These are phyloP conservation scores for Themeda triandra DNA, from an alignment of 176 grass and related monocot genomes.

Conservation along the genomic window DNA sequence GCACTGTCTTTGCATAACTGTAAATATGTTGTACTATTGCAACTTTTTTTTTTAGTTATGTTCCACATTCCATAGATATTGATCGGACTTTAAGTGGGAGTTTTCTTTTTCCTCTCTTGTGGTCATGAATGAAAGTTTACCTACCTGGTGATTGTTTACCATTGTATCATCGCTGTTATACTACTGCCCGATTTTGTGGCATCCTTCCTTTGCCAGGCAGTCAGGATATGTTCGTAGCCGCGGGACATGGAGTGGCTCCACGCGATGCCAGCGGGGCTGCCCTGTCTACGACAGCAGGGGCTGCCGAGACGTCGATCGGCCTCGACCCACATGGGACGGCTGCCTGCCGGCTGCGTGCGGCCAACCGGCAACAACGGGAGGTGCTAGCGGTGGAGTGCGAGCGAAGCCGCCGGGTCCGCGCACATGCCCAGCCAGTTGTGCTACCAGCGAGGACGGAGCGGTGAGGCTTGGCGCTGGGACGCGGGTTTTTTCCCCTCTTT, in stretches of 20 bases:
- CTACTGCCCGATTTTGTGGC: neutral
- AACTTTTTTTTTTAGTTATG: neutral
- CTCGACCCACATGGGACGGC: too few species aligned
- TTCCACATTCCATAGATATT: neutral
- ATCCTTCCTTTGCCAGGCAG: neutral
- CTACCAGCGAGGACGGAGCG: too few species aligned
- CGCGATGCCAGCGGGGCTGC: neutral
- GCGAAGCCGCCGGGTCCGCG: too few species aligned
- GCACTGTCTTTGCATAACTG: conserved; percentile 14
- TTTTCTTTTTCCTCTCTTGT: neutral
- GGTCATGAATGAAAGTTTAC: neutral
- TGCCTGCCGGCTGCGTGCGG: too few species aligned
- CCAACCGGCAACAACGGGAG: too few species aligned
- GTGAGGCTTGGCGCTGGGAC: too few species aligned
- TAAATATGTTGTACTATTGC: conserved; percentile 31
- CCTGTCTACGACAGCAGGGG: neutral
- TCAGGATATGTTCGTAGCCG: neutral
- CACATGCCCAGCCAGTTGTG: too few species aligned
- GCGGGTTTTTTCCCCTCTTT: too few species aligned
- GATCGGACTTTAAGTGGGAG: neutral
- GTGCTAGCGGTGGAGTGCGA: too few species aligned
- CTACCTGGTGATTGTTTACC: neutral
- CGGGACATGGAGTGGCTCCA: neutral
- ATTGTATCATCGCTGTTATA: neutral
- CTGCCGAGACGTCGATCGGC: too few species aligned